Evolutionary conservation across 164 flowering plant species (phyloP).

Genomic region (Vitis rupestris): DNA sequence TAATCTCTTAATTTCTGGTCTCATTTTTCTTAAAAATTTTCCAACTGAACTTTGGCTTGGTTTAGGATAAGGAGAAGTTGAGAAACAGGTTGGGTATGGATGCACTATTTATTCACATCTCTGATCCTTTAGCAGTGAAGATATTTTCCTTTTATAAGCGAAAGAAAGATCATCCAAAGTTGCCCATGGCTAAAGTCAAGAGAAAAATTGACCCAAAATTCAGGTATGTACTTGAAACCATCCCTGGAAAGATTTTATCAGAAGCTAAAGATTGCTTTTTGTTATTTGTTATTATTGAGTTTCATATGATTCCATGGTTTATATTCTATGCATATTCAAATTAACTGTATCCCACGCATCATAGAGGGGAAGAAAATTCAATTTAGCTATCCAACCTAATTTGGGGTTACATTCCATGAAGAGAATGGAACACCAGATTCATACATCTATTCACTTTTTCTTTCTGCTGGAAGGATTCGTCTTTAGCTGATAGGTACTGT

Average conservation of each 20-base stretch:
- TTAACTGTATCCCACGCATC: neutral
- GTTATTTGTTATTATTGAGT: neutral
- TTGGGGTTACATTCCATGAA: neutral
- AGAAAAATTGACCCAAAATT: conserved; percentile 35
- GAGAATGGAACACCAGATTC: too few relatives aligned
- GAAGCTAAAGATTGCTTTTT: neutral
- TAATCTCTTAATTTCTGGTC: neutral
- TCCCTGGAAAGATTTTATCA: neutral
- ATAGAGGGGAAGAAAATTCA: neutral
- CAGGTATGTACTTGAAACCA: conserved; percentile 30
- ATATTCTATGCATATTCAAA: neutral
- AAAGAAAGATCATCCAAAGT: conserved; percentile 28
- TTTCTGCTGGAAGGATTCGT: too few relatives aligned
- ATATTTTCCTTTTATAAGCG: conserved; percentile 24
- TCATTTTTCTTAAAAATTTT: conserved; percentile 3
- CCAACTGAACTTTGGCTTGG: neutral
- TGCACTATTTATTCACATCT: conserved; percentile 33
- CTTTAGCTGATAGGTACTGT: too few relatives aligned
- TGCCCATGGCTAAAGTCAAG: conserved; percentile 24
- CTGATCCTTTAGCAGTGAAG: conserved; percentile 37
- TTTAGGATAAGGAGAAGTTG: conserved; percentile 48
- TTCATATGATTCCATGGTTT: neutral
- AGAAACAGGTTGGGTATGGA: conserved; percentile 46
- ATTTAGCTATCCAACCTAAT: neutral
- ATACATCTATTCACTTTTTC: too few relatives aligned